These are phyloP conservation scores for Suhomyces coccinellae DNA, from an alignment of 1,139 yeast genomes.

Conservation along the genomic window DNA sequence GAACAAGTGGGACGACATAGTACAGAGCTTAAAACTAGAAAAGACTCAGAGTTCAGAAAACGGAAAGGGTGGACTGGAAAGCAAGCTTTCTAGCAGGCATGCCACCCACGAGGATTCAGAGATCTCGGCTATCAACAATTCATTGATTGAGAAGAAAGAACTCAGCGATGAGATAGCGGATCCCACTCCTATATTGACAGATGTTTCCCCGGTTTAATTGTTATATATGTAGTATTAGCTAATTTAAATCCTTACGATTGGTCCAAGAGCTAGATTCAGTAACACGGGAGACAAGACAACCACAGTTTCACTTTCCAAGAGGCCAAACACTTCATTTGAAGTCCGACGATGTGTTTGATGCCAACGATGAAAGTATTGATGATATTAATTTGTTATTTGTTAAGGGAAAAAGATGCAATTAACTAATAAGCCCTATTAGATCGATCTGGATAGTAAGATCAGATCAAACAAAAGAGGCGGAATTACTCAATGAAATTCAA, in stretches of 20 bases:
- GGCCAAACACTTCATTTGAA: too few relatives aligned
- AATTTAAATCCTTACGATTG: slow-evolving; percentile 1
- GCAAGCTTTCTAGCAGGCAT: slow-evolving; percentile 18
- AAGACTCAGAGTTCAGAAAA: slow-evolving; percentile 20
- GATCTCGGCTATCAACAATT: slow-evolving; percentile 25
- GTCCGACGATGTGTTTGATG: too few relatives aligned
- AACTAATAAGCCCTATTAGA: too few relatives aligned
- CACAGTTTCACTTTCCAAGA: too few relatives aligned
- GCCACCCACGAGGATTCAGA: slow-evolving; percentile 35
- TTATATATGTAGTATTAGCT: slow-evolving; percentile 14
- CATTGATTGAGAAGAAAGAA: slow-evolving; percentile 14
- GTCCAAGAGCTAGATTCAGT: not conserved
- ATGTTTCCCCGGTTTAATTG: slow-evolving; percentile 10
- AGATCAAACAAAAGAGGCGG: too few relatives aligned
- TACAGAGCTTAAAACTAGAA: slow-evolving; percentile 39
- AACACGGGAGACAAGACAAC: too few relatives aligned
- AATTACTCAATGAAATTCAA: too few relatives aligned
- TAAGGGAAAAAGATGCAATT: too few relatives aligned
- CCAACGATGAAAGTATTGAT: too few relatives aligned
- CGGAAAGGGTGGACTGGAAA: slow-evolving; percentile 9
- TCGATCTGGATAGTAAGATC: too few relatives aligned
- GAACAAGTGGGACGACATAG: slow-evolving; percentile 43
- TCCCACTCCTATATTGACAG: slow-evolving; percentile 7
- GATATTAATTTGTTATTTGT: too few relatives aligned
- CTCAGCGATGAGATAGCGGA: slow-evolving; percentile 9